Evolutionary conservation across 148 eudicot species (phyloP), one percentile per base, ranked within the genome.

Genomic region (Vaccinium vitisidaea): DNA sequence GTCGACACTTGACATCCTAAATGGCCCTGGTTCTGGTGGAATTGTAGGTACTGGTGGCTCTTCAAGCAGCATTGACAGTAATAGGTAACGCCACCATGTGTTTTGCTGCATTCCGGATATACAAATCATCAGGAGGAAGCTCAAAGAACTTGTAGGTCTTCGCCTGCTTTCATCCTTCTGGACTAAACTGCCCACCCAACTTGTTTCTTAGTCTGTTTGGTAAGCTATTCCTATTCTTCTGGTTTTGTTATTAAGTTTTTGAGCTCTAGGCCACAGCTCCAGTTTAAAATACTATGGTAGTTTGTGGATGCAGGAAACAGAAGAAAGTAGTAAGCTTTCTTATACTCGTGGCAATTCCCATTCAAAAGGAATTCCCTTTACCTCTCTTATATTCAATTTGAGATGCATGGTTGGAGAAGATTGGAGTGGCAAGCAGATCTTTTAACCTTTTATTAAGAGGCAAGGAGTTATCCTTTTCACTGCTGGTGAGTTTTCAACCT

Each of bases 1-100:
- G 27, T 21, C 58, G 65, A n/a, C 70, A 50, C 84, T 21, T 58
- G 65, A 27, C 70, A 50, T 86, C 1, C 30, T 4, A 74, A 59
- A 30, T 80, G 25, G 25, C 23, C 25, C 25, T 84, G 71, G 18
- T 80, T 48, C 73, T 73, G 43, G 25, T 36, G 48, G 58, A 16
- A 61, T 83, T 92, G 83, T 59, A 96, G 98, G 93, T 91, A 53
- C 86, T 96, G 85, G 99, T 96, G 85, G 98, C 92, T 85, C 89
- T 96, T 85, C 99, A 96, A 91, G 99, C 95, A 67, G 97, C 95
- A 74, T 87, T 96, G 86, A 96, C 99, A 8, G 94, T 94, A 76
- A 86, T 94, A 54, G 99, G 99, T 43, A 96, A 96, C 50, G 91
- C 88, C 36, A 94, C 99, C 80, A 90, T 96, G 94, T 93, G 98